Evolutionary conservation across 805 yeast genomes (phyloP).

Genomic region (Saturnispora dispora): DNA sequence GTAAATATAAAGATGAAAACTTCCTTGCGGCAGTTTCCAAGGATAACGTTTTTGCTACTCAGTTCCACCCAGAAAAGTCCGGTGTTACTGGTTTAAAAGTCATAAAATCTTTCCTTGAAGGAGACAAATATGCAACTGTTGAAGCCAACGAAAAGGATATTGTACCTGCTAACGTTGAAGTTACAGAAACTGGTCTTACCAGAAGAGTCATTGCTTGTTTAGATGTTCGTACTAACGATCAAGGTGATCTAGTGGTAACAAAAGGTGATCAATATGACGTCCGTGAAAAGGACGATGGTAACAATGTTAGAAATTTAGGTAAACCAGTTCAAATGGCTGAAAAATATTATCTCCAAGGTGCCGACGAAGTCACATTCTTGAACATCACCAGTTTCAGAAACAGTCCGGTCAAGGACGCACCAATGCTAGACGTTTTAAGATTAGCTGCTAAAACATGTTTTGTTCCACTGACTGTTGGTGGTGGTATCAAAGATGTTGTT

Average conservation of each 20-base stretch:
- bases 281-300: conserved; percentile 54
- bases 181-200: conserved; percentile 52
- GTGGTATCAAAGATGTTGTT: conserved; percentile 86
- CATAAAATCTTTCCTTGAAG: conserved; percentile 60
- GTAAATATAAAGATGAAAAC: conserved; percentile 66
- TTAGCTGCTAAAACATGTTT: conserved; percentile 82
- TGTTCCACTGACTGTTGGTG: conserved; percentile 97
- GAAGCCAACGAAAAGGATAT: not conserved
- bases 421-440: conserved; percentile 86
- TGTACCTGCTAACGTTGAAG: conserved; percentile 15
- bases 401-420: conserved; percentile 86
- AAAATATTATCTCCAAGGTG: conserved; percentile 86
- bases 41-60: conserved; percentile 86
- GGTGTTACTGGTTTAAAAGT: conserved; percentile 83
- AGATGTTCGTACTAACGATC: conserved; percentile 92
- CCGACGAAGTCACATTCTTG: conserved; percentile 91
- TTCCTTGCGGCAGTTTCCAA: conserved; percentile 77
- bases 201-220: conserved; percentile 91
- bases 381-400: conserved; percentile 94
- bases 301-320: conserved; percentile 82
- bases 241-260: conserved; percentile 93
- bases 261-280: conserved; percentile 99
- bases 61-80: conserved; percentile 98
- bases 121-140: conserved; percentile 23
- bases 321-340: conserved; percentile 94